Conservation (phyloP, 2,329 filamentous ascomycete species). For the Parascedosporium putredinis region DNA sequence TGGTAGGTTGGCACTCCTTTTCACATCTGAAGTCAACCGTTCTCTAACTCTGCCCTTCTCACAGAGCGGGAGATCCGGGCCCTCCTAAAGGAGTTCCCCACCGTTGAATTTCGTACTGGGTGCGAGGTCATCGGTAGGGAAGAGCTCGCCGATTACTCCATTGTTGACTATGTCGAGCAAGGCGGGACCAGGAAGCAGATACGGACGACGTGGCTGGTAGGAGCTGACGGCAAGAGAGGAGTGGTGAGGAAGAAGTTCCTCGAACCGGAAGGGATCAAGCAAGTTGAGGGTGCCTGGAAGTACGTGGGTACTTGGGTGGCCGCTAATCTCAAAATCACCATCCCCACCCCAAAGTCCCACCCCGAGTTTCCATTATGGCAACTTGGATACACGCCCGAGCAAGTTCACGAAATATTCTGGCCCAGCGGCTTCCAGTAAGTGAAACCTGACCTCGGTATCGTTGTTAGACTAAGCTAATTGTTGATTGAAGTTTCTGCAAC, state of each 20-base stretch:
- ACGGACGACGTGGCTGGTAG: slow-evolving; percentile 20
- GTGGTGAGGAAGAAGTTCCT: slow-evolving; percentile 34
- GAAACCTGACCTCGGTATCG: neutral
- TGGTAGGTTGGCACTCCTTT: neutral
- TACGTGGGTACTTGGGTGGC: slow-evolving; percentile 37
- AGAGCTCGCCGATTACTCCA: neutral
- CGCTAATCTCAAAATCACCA: slow-evolving; percentile 30
- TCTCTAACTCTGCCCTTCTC: neutral
- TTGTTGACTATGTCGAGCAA: slow-evolving; percentile 1
- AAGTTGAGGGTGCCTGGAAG: slow-evolving; percentile 20
- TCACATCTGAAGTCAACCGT: no score
- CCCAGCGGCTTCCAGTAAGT: slow-evolving; percentile 17
- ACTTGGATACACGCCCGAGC: slow-evolving; percentile 30
- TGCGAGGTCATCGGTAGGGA: slow-evolving; percentile 1
- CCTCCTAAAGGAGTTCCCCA: slow-evolving; percentile 5
- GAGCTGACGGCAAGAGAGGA: slow-evolving; percentile 37
- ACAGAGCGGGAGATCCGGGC: slow-evolving; percentile 1
- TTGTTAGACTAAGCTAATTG: neutral
- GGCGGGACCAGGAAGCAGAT: neutral
- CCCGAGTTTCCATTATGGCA: slow-evolving; percentile 37
- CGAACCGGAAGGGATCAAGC: slow-evolving; percentile 27
- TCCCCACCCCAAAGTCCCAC: slow-evolving; percentile 34
- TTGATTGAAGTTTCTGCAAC: slow-evolving; percentile 1
- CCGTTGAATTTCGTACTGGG: neutral
- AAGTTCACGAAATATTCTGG: slow-evolving; percentile 38